Base-by-base conservation (phyloP, 352 stramenopile genomes). In the Phytophthora tubulina region DNA sequence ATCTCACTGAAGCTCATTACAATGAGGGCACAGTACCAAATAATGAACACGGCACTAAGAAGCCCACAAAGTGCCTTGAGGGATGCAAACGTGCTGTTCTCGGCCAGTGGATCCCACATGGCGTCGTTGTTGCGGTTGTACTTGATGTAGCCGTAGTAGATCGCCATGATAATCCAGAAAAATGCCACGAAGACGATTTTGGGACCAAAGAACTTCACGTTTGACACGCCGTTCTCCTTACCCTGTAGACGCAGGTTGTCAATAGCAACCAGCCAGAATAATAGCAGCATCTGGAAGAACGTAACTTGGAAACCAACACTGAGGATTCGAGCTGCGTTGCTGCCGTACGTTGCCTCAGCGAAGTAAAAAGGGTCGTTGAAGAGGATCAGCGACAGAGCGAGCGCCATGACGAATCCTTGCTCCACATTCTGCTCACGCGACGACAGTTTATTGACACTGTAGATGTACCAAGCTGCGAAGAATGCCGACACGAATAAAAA, bases 351-450 rank as follows among this genome's bases (percentile, higher is more conserved):
- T 11, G 80, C 79, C 39, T 91, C 83, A 10, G 76, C 56, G 31
- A 78, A 67, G 68, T 86, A 91, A 52, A 91, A 89, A 2, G 83
- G 83, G 41, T 91, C 83, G 49, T 91, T 88, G 65, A 85, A 90
- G 31, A 88, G 65, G 17, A 88, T 72, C 11, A 91, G 67, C 38
- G 78, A 73, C 35, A 89, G 31, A 14, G 56, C 75, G 15, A 91
- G 67, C n/a, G 75, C 74, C 38, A 79, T 68, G 27, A 89, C 73
- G 71, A 81, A 91, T 35, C 75, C 78, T 36, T 91, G 83, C 51
- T 91, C 83, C 38, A 91, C 66, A 21, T 85, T 91, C 51, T 88
- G 83, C 55, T 89, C 79, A 10, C 78, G 75, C 5, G 65, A 48
- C n/a, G 77, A 79, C 10, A 91, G 63, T 27, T 78, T 74, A 60